Conservation (phyloP, 2,329 filamentous ascomycete genomes). For the Shiraia sp. region DNA sequence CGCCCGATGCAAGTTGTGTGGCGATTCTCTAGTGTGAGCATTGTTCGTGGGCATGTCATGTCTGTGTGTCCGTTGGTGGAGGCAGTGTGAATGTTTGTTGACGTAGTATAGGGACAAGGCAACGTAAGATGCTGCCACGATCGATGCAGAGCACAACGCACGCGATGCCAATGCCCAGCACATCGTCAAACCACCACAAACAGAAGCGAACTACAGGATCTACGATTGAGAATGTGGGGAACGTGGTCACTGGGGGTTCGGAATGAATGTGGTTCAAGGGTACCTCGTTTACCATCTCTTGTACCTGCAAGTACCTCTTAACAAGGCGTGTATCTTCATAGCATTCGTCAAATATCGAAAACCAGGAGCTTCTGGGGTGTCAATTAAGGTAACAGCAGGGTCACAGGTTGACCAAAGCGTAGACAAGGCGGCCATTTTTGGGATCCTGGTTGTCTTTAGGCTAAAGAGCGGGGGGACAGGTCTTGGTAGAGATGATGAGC, state of each 20-base stretch:
- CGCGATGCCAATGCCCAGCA: constrained; percentile 19
- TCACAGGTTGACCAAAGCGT: constrained; percentile 16
- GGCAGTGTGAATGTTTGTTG: constrained; percentile 13
- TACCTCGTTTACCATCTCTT: constrained; percentile 14
- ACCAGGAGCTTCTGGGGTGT: constrained; percentile 15
- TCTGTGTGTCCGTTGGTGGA: no score
- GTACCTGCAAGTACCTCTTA: constrained; percentile 32
- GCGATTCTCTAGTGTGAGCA: no score
- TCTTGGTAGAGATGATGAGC: constrained; percentile 19
- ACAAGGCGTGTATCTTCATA: constrained; percentile 11
- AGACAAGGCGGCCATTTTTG: constrained; percentile 22
- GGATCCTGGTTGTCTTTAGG: constrained; percentile 24
- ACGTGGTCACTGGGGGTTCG: constrained; percentile 24
- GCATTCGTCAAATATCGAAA: constrained; percentile 26
- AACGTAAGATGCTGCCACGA: constrained; percentile 21
- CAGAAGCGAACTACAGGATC: constrained; percentile 32
- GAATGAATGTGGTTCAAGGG: constrained; percentile 21
- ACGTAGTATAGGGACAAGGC: constrained; percentile 16
- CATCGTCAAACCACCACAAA: constrained; percentile 18
- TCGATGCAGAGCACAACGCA: constrained; percentile 16
- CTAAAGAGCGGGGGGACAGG: constrained; percentile 26
- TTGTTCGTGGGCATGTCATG: no score
- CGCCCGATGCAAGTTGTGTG: no score
- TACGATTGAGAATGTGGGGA: constrained; percentile 37
- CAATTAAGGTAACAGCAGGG: constrained; percentile 18